Base-by-base conservation (phyloP, 129 eudicot genomes). In the Centaurea solstitialis region DNA sequence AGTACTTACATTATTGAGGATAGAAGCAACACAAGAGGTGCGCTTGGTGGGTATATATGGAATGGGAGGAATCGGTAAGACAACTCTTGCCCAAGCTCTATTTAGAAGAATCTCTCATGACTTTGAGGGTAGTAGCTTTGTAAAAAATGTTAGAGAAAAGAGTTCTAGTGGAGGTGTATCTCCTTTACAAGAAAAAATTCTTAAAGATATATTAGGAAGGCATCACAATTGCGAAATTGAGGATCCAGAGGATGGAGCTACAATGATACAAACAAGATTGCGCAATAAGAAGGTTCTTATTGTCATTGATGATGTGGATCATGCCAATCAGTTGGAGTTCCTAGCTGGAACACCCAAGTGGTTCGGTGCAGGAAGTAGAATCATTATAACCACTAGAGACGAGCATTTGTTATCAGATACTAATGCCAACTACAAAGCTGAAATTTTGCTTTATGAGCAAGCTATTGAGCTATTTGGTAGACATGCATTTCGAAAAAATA, bases 301-400 rank as follows among this genome's bases (percentile, higher is more conserved):
- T 4, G 37, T 33, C 5, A 3, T 33, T 5, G 37, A 33, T 33
- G 37, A 33, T 33, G 37, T 33, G 37, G 83, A 79, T 71, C 77
- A 70, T 15, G 71, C 72, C 72, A 71, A 79, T 71, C 83, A 79
- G 57, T 9, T 70, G 18, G 53, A 70, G 35, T 62, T 38, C 28
- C 61, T 79, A 53, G 83, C 77, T 70, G 83, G 65, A 45, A 4
- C 10, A 17, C 68, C 1, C 9, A 35, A 69, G 9, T 79, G 82
- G 82, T 79, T 79, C 50, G 76, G 76, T n/a, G 10, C 10, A 22
- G 82, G 82, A 47, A 79, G 82, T 70, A 47, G 68, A 68, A 71
- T 33, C 37, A 33, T 33, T 33, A 33, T 33, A 33, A 33, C 37
- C 37, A 33, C 37, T 33, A 33, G 37, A 33, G 37, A 33, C 37